Base-by-base conservation (phyloP, 768 basidiomycete genomes). In the Galerina marginata region DNA sequence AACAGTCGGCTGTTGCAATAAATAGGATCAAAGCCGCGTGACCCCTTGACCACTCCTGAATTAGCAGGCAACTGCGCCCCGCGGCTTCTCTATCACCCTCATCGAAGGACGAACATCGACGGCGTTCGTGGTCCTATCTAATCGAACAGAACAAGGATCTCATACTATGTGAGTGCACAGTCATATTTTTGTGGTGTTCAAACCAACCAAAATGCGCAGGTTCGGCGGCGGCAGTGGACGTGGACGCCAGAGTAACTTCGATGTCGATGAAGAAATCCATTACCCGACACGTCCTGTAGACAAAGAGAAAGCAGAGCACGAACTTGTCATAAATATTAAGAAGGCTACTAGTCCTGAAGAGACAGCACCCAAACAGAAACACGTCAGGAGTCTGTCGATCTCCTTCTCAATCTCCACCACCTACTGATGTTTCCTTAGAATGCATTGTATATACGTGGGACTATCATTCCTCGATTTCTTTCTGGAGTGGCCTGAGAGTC, bases 381-480 rank as follows among this genome's bases (percentile, higher is more conserved):
- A 99, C 72, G 97, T 99, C 68, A 87, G 97, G 73, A 99, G 96
- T 98, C 26, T 49, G 77, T 73, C 47, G 43, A 48, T 50, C 23
- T 15, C 5, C 45, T 51, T 33, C 26, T 43, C 36, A 45, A 20
- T 47, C 9, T 37, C 25, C n/a, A 11, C 43, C 38, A 44, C 55
- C 43, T 54, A 36, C 52, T 58, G 54, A 60, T 61, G 59, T 36
- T 44, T 54, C 54, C 62, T 9, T 74, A 99, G 96, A 98, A 80
- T 94, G 92, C 69, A 98, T 99, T 72, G 93, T 99, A 25, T 99
- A 95, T 75, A 99, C 97, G 6, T 98, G 96, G 96, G 97, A 99
- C 75, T 99, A 99, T 70, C 96, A 98, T 69, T 92, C 95, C 16
- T 98, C 96, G 38, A 89, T 93, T 67, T 96, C 96, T 6, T 98